These are phyloP conservation scores for Malus hybrid DNA, from an alignment of 331 rosid genomes.

Conservation along the genomic window DNA sequence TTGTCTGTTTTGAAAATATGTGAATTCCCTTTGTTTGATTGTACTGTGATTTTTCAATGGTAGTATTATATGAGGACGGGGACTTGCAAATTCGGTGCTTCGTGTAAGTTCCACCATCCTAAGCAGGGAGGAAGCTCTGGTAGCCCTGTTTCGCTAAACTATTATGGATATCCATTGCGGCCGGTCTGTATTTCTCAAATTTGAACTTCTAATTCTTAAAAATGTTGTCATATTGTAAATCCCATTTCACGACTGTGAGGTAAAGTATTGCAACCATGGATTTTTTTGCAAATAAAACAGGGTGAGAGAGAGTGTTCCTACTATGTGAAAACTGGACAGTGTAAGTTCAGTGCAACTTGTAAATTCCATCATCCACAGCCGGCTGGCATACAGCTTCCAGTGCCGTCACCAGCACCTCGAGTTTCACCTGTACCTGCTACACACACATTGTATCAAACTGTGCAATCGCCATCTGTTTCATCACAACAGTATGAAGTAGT, in stretches of 20 bases:
- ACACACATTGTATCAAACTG: conserved; percentile 51
- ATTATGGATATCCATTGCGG: conserved; percentile 83
- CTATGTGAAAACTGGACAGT: conserved; percentile 87
- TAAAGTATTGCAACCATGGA: conserved; percentile 6
- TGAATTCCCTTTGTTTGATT: conserved; percentile 19
- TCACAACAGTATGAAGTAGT: conserved; percentile 70
- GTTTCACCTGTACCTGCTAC: conserved; percentile 48
- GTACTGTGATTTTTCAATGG: conserved; percentile 21
- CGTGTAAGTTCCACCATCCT: conserved; percentile 98
- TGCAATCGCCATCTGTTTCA: conserved; percentile 68
- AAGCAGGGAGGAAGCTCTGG: conserved; percentile 58
- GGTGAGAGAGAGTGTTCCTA: conserved; percentile 96
- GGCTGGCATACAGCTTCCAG: conserved; percentile 48
- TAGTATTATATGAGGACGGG: conserved; percentile 93
- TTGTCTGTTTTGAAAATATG: conserved; percentile 3
- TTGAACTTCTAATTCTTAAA: neutral
- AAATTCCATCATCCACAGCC: conserved; percentile 97
- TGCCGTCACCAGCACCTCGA: conserved; percentile 48
- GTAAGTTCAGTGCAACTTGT: conserved; percentile 95
- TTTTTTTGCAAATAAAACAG: conserved; percentile 33
- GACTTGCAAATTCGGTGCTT: conserved; percentile 79
- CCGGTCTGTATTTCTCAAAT: conserved; percentile 47
- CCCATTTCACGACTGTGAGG: conserved; percentile 6
- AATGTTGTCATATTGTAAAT: conserved; percentile 13
- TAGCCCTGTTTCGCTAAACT: conserved; percentile 51